phyloP scores from a whole-genome alignment of 805 yeast genomes.

The Komagataella ulmi region DNA sequence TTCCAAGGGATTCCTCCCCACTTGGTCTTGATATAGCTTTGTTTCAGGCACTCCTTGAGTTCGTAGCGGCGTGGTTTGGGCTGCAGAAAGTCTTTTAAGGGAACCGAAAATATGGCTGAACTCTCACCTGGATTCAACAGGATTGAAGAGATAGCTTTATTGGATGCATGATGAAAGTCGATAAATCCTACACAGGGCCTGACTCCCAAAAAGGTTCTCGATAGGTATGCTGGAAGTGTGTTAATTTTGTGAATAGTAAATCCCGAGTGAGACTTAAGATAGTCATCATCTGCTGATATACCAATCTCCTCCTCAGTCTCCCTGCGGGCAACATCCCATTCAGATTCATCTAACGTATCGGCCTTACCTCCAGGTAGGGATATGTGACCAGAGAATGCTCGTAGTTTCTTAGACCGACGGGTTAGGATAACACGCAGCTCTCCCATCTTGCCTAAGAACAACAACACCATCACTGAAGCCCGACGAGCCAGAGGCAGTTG shows the following conservation, averaged over 20 bases:
- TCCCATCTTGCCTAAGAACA: conserved; percentile 60
- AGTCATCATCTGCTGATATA: conserved; percentile 32
- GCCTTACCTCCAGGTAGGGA: conserved; percentile 94
- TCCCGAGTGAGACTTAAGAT: conserved; percentile 30
- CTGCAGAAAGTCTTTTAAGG: conserved; percentile 43
- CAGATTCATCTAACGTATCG: conserved; percentile 50
- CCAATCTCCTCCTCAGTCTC: conserved; percentile 89
- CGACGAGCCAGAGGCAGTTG: conserved; percentile 52
- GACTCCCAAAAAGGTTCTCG: conserved; percentile 74
- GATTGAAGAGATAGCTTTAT: conserved; percentile 18
- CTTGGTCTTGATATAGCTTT: conserved; percentile 21
- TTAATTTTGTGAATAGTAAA: conserved; percentile 47
- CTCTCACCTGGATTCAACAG: conserved; percentile 68
- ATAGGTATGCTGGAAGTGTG: conserved; percentile 64
- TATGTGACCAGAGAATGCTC: conserved; percentile 78
- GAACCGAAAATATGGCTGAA: conserved; percentile 56
- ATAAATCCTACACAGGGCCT: conserved; percentile 67
- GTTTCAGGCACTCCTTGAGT: conserved; percentile 19
- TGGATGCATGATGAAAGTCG: conserved; percentile 19
- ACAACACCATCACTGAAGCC: conserved; percentile 65
- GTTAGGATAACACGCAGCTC: conserved; percentile 73
- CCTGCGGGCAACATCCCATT: conserved; percentile 64
- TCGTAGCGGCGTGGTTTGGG: conserved; percentile 15
- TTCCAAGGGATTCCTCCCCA: conserved; percentile 73
- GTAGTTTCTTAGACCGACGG: conserved; percentile 54